Base-by-base conservation (phyloP, 2,329 filamentous ascomycete species). In the Colletotrichum sp. region DNA sequence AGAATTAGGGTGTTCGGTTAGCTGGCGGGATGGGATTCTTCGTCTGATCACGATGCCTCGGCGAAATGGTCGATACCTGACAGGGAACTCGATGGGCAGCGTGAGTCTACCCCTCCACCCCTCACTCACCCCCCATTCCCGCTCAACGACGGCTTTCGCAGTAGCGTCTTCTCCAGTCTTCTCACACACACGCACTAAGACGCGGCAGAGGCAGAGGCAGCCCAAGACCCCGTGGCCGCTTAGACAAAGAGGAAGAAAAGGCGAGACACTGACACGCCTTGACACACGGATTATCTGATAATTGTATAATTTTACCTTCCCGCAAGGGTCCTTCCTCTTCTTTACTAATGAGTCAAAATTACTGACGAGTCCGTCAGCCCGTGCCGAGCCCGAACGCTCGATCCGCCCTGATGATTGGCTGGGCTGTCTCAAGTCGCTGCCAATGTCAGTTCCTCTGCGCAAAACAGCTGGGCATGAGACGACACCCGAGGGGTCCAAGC, bases 321-420 rank as follows among this genome's bases (percentile, higher is more conserved):
- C 44, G 55, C 69, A 66, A 62, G 72, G 62, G 72, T 72, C 72
- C 64, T 72, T 24, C 57, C 16, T 34, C 55, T 28, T 59, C 24
- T 59, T 62, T 26, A 18, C 32, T 32, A 21, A 62, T 21, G 59
- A n/a, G 49, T 18, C 26, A 12, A 44, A 24, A 18, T 52, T 52
- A 52, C 8, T 52, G 18, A 24, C 12, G 49, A 65, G 67, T 66
- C 60, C 16, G 72, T 67, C 34, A 52, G 26, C 28, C 30, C 32
- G 24, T 70, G 44, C 59, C 59, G 44, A 55, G 59, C 44, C 44
- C 36, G 34, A 74, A 39, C 36, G 13, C 39, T 66, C 72, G 72
- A 75, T 75, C 72, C 28, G 26, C 24, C n/a, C 39, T 32, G 62
- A 72, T 75, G 69, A 75, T 75, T 75, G 72, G 68, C 5, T 18